Base-by-base conservation (phyloP, 345 rosid species). In the Reutealis trisperma region DNA sequence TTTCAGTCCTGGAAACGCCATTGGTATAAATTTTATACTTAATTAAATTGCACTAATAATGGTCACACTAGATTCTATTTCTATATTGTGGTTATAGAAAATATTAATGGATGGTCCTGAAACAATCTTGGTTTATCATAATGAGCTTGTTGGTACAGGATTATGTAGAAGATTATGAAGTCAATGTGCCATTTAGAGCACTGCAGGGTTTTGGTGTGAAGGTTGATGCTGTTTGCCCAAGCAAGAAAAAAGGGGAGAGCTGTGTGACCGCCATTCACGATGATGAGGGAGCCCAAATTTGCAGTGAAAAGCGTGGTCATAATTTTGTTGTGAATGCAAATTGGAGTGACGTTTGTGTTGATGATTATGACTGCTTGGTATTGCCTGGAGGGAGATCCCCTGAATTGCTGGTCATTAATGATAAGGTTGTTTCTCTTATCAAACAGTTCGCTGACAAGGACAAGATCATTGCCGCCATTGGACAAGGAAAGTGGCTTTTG, bases 381-480 rank as follows among this genome's bases (percentile, higher is more conserved):
- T 76, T 86, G 52, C 91, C 91, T 0, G 89, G 89, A 67, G 91
- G 91, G 68, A 82, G 91, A 74, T 83, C 84, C 11, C 89, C 89
- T 0, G 91, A 88, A 75, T 70, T 88, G 30, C 76, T 88, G 69
- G 87, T 88, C 22, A 77, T 83, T 82, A 78, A 84, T 25, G 75
- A 75, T 34, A 86, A 84, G 7, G 91, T 80, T 18, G 60, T 88
- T 24, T 67, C 60, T n/a, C 73, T 88, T 44, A 86, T 88, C 47
- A 84, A 55, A 27, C 75, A 66, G 6, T 88, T 88, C 67, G 80
- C 59, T 6, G 84, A 79, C 59, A 81, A 84, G 55, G 86, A 59
- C 45, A 88, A 85, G 75, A 62, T 80, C 76, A 78, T 88, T 72
- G 91, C 82, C 42, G 82, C 87, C 30, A 68, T 86, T 27, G 91